Percentiles rank a stretch among this genome's conserved stretches.
phyloP scores from a whole-genome alignment of 2,329 filamentous ascomycete genomes.

The Ophiostoma ulmi region DNA sequence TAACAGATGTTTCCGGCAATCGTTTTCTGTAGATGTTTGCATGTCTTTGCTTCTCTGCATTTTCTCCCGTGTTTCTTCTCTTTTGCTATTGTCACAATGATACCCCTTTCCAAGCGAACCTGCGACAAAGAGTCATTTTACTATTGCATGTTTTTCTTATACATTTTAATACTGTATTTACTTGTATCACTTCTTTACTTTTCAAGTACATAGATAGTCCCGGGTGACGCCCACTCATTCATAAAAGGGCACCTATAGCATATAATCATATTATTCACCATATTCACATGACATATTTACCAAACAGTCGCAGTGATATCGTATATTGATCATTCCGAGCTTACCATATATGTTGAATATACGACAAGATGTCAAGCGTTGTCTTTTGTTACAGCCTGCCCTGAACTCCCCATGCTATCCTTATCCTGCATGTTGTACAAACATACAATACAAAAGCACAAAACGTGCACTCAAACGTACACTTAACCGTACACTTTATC shows the following conservation, averaged over 20 bases:
- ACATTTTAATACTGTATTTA: constrained; percentile 5
- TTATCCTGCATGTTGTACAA: neutral
- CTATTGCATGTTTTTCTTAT: neutral
- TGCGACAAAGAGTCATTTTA: constrained; percentile 9
- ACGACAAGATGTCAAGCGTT: neutral
- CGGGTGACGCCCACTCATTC: neutral
- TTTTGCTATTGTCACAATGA: constrained; percentile 5
- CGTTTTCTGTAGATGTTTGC: neutral
- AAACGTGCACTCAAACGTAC: neutral
- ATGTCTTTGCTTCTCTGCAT: neutral
- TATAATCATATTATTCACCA: neutral
- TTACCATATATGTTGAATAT: neutral
- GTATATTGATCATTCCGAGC: neutral
- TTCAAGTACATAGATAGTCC: neutral
- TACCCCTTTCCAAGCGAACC: constrained; percentile 10
- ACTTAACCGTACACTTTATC: neutral
- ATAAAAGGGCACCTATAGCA: neutral
- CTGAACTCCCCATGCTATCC: neutral
- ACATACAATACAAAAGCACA: neutral
- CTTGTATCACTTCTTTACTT: neutral
- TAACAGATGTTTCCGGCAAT: too few species aligned
- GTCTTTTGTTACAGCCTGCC: neutral
- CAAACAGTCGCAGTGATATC: neutral
- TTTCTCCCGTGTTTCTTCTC: neutral
- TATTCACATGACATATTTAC: neutral